Percentiles rank a stretch among this genome's conserved stretches.
phyloP scores from a whole-genome alignment of 805 yeast genomes.

The Lipomyces sp. region DNA sequence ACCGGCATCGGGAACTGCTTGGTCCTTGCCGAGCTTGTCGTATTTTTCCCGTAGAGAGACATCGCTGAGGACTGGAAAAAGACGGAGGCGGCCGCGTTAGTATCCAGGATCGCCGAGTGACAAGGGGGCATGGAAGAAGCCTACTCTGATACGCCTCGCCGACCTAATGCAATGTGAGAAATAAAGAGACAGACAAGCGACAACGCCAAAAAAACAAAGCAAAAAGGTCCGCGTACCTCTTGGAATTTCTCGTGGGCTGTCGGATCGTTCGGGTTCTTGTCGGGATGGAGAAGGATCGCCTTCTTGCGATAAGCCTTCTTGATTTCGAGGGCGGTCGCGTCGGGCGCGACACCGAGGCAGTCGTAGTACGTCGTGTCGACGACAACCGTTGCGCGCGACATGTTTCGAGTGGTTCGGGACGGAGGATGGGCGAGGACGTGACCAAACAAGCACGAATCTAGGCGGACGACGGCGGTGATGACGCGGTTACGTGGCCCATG shows the following conservation, averaged over 20 bases:
- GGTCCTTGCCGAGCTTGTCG: slow-evolving; percentile 81
- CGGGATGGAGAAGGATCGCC: slow-evolving; percentile 91
- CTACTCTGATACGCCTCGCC: slow-evolving; percentile 48
- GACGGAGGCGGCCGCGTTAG: not conserved
- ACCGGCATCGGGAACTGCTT: slow-evolving; percentile 65
- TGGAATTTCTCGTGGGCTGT: slow-evolving; percentile 86
- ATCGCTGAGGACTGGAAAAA: slow-evolving; percentile 79
- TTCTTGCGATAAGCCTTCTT: slow-evolving; percentile 90
- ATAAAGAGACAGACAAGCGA: not conserved
- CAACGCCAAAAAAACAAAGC: not conserved
- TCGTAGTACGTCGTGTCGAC: slow-evolving; percentile 91
- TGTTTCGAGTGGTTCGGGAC: too few species aligned
- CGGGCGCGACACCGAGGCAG: slow-evolving; percentile 59
- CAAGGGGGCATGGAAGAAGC: not conserved
- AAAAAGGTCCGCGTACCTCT: slow-evolving; percentile 44
- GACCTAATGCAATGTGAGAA: slow-evolving; percentile 31
- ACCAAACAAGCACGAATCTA: too few species aligned
- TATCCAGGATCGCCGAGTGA: not conserved
- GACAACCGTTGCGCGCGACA: slow-evolving; percentile 54
- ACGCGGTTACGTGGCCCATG: too few species aligned
- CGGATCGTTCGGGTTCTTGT: slow-evolving; percentile 93
- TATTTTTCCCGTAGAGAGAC: slow-evolving; percentile 63
- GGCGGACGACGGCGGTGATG: not conserved
- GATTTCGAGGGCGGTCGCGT: slow-evolving; percentile 76
- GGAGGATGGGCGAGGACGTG: too few species aligned